Base-by-base conservation (phyloP, 1,284 basidiomycete species). In the Macrocystidia cucumis region DNA sequence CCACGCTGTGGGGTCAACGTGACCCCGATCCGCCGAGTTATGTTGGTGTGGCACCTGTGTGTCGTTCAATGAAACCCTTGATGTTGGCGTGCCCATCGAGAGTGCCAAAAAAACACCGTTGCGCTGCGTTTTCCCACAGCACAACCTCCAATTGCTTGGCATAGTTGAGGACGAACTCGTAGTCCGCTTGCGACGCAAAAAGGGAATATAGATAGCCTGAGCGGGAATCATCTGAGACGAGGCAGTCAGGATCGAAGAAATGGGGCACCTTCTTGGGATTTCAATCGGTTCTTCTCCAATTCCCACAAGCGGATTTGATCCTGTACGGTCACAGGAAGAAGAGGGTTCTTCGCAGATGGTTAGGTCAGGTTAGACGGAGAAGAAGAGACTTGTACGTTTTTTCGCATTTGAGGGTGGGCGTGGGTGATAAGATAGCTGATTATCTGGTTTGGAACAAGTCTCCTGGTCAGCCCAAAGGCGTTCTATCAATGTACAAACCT, bases 221-320 rank as follows among this genome's bases (percentile, higher is more conserved):
- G 17, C 9, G 17, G 17, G 12, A 36, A 35, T 25, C 23, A 32
- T 41, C 19, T 35, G 24, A 20, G 13, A 34, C 45, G 44, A 35
- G 35, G 27, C 43, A 32, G 19, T 22, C 49, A n/a, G 49, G 58
- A 34, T 16, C 32, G 36, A 5, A 33, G 32, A 34, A 33, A 30
- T 22, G 33, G 35, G 38, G 33, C 51, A 90, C 91, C 88, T 69
- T 92, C 87, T 54, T 84, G 72, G 19, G 85, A 82, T 48, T 86
- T 82, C 2, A 98, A 69, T 33, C 96, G 76, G 57, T 98, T 93
- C 59, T 88, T 83, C 64, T 98, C 96, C 35, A 93, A 69, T 60
- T 99, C 95, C 95, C 96, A 99, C 11, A 98, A 68, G 35, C 96
- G 80, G 45, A 99, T 89, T 62, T 98, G 96, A 63, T 99, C 96